Percentiles rank a stretch among this genome's conserved stretches.
Conservation (phyloP, 495 filamentous ascomycete genomes). For the Aspergillus sparsus region DNA sequence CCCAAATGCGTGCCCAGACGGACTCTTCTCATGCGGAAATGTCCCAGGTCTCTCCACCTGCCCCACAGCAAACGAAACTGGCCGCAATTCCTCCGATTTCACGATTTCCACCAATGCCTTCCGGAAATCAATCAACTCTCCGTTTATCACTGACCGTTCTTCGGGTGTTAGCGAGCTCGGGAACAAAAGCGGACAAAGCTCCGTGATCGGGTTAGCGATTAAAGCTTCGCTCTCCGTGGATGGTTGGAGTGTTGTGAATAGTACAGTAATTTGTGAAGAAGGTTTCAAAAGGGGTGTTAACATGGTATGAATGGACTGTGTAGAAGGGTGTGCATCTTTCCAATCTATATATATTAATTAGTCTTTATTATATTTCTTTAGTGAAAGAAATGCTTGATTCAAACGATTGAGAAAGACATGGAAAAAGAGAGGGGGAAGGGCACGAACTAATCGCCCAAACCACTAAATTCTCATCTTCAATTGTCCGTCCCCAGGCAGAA, state of each 20-base stretch:
- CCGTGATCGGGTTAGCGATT: conserved; percentile 43
- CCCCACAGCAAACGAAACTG: conserved; percentile 46
- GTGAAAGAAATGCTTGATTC: neutral
- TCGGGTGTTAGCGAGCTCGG: conserved; percentile 28
- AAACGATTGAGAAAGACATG: neutral
- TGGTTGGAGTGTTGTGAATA: conserved; percentile 41
- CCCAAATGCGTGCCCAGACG: conserved; percentile 40
- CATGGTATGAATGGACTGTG: conserved; percentile 1
- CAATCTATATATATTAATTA: conserved; percentile 34
- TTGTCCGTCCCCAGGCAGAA: conserved; percentile 44
- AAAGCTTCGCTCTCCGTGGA: conserved; percentile 34
- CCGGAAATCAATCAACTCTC: conserved; percentile 37
- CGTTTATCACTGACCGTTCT: conserved; percentile 28
- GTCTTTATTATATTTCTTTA: conserved; percentile 5
- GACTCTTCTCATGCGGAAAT: conserved; percentile 36
- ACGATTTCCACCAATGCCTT: conserved; percentile 31
- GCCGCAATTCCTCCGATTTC: conserved; percentile 33
- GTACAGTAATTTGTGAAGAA: conserved; percentile 21
- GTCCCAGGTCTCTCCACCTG: conserved; percentile 45
- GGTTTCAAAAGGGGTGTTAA: conserved; percentile 34
- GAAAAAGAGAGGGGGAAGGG: neutral
- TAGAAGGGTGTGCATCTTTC: conserved; percentile 37
- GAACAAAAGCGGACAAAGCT: conserved; percentile 39
- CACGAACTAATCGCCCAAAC: conserved; percentile 45
- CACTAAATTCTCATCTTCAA: conserved; percentile 39